Evolutionary conservation across 2,329 filamentous ascomycete species (phyloP).

Genomic region (Aspergillus unguis): DNA sequence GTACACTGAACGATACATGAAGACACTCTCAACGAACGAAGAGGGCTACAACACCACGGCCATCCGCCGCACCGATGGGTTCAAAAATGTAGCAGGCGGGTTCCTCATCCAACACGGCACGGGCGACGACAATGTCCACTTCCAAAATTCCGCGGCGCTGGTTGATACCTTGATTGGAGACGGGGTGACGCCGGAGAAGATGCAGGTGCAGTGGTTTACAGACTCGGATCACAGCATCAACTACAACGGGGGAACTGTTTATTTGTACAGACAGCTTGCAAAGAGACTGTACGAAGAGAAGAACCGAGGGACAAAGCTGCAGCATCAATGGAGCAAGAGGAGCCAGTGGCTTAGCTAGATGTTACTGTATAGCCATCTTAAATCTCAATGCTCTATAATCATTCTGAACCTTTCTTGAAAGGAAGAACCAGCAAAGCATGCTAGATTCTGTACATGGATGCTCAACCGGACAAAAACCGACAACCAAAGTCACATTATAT

Average conservation of each 20-base stretch:
- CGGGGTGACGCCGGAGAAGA: slow-evolving; percentile 58
- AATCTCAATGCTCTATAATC: no score
- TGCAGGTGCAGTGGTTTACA: slow-evolving; percentile 63
- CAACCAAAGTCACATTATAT: no score
- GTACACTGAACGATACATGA: slow-evolving; percentile 73
- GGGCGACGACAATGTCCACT: slow-evolving; percentile 70
- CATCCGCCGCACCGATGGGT: slow-evolving; percentile 57
- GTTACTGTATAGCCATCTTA: neutral
- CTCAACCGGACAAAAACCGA: no score
- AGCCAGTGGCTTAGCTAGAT: neutral
- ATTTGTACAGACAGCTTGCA: slow-evolving; percentile 62
- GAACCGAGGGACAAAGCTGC: slow-evolving; percentile 40
- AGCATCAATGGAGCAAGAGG: slow-evolving; percentile 46
- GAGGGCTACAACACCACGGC: slow-evolving; percentile 61
- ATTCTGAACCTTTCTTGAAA: no score
- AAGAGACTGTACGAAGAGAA: slow-evolving; percentile 62
- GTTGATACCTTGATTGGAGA: slow-evolving; percentile 59
- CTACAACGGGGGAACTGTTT: slow-evolving; percentile 55
- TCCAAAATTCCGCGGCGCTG: slow-evolving; percentile 62
- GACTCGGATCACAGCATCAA: slow-evolving; percentile 62
- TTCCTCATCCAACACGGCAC: slow-evolving; percentile 64
- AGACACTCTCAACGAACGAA: slow-evolving; percentile 55
- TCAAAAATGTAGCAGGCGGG: slow-evolving; percentile 59
- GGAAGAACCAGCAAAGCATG: no score
- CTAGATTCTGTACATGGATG: no score